Evolutionary conservation across 257 asterid genomes (phyloP), one percentile per base, ranked within the genome.

Genomic region (Solanum pinnatisectum): DNA sequence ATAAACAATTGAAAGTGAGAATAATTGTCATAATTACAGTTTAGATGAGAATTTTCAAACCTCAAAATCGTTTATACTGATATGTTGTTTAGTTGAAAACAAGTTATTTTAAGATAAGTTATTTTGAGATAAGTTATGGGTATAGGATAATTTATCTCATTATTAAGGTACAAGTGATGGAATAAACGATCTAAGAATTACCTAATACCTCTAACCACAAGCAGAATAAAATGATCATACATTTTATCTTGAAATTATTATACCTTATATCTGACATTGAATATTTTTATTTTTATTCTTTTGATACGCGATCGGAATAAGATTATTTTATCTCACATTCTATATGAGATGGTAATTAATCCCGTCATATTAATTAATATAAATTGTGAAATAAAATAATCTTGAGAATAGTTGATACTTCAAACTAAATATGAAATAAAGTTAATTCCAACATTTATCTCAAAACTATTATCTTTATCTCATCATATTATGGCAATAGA

Each of bases 251-350:
- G 22, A 60, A 60, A 10, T 42, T 42, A 44, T 44, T 44, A 44
- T 44, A 44, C 16, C 1, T 44, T 10, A 44, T 44, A 44, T 5
- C 15, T 44, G 2, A 44, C 16, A 44, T 5, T 4, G 12, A 12
- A 13, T 44, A 46, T 46, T 71, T 3, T 6, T 5, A 33, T 8
- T 35, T 73, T 73, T 35, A 13, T 73, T 73, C 10, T 35, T 35
- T 16, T 33, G 23, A 11, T 72, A 9, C 0, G 3, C 3, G 1
- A 9, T 52, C 0, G 2, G 0, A 0, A 60, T 22, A 20, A 13
- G 4, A 22, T 56, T 56, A 20, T 56, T 7, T 56, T 6, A 52
- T 8, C 25, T 8, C 25, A 12, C 2, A 2, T 63, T 4, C 4
- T 63, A 4, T 23, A 23, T n/a, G 14, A n/a, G 14, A 4, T 63